These are phyloP conservation scores for Zasmidium cellare DNA, from an alignment of 2,329 filamentous ascomycete genomes.

Conservation along the genomic window DNA sequence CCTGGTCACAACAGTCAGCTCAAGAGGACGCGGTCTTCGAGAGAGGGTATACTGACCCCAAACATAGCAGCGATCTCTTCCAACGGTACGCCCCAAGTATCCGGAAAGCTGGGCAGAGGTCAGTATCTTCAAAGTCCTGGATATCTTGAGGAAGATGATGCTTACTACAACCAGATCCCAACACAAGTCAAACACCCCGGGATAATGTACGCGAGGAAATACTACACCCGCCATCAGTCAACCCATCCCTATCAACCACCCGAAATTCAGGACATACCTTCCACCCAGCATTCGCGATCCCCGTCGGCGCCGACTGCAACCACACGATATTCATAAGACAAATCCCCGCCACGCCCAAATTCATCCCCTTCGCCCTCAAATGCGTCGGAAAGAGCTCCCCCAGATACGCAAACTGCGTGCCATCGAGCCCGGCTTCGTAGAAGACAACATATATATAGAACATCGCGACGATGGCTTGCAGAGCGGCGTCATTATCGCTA, in stretches of 20 bases:
- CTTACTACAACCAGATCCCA: slow-evolving; percentile 4
- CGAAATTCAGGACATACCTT: background rate
- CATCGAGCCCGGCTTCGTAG: slow-evolving; percentile 10
- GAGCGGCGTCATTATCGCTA: slow-evolving; percentile 6
- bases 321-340: slow-evolving; percentile 7
- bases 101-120: slow-evolving; percentile 1
- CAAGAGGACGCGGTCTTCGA: no score
- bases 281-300: slow-evolving; percentile 7
- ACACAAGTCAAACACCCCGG: slow-evolving; percentile 3
- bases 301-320: slow-evolving; percentile 2
- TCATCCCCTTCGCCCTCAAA: slow-evolving; percentile 23
- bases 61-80: slow-evolving; percentile 10
- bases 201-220: slow-evolving; percentile 8
- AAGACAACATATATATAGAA: slow-evolving; percentile 13
- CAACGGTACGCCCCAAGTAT: slow-evolving; percentile 6
- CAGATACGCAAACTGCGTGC: slow-evolving; percentile 13
- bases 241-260: background rate
- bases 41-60: background rate
- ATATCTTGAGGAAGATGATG: background rate
- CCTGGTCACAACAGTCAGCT: background rate
- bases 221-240: background rate
- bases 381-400: slow-evolving; percentile 19
- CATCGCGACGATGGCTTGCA: slow-evolving; percentile 9
- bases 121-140: background rate
- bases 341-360: slow-evolving; percentile 3